phyloP scores from a whole-genome alignment of 805 yeast species.

The Maudiozyma saulgeensis region DNA sequence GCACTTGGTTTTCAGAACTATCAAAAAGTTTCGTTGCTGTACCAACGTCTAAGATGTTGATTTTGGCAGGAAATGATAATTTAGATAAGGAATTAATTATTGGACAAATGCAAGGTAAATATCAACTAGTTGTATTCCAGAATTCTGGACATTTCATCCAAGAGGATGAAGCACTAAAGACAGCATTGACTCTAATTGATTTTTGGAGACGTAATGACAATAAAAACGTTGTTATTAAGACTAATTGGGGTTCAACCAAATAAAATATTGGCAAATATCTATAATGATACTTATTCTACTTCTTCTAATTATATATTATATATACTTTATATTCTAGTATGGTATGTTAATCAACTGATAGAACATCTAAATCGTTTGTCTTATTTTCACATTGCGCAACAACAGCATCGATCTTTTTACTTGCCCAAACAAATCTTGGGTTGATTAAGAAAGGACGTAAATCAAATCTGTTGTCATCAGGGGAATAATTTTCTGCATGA shows the following conservation, averaged over 20 bases:
- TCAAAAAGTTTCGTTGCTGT: conserved; percentile 44
- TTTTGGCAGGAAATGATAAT: conserved; percentile 83
- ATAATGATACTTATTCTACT: not conserved
- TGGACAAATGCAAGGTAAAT: conserved; percentile 98
- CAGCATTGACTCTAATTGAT: conserved; percentile 44
- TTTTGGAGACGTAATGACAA: conserved; percentile 37
- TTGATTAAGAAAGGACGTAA: conserved; percentile 89
- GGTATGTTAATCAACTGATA: conserved; percentile 22
- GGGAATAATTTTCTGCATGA: conserved; percentile 96
- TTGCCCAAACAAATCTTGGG: conserved; percentile 84
- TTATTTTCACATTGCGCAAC: conserved; percentile 49
- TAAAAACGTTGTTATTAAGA: conserved; percentile 27
- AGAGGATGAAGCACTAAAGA: conserved; percentile 72
- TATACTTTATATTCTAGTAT: not conserved
- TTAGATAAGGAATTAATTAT: conserved; percentile 78
- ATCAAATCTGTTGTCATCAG: conserved; percentile 95
- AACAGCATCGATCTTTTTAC: conserved; percentile 74
- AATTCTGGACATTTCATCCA: conserved; percentile 92
- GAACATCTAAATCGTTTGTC: conserved; percentile 16
- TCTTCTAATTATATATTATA: not conserved
- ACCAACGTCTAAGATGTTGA: conserved; percentile 56
- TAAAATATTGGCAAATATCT: not conserved
- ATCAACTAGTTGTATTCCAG: conserved; percentile 75
- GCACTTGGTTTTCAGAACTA: conserved; percentile 67
- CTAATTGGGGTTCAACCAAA: conserved; percentile 31